Evolutionary conservation across 345 rosid genomes (phyloP), one percentile per base, ranked within the genome.

Genomic region (Dovyalis caffra): DNA sequence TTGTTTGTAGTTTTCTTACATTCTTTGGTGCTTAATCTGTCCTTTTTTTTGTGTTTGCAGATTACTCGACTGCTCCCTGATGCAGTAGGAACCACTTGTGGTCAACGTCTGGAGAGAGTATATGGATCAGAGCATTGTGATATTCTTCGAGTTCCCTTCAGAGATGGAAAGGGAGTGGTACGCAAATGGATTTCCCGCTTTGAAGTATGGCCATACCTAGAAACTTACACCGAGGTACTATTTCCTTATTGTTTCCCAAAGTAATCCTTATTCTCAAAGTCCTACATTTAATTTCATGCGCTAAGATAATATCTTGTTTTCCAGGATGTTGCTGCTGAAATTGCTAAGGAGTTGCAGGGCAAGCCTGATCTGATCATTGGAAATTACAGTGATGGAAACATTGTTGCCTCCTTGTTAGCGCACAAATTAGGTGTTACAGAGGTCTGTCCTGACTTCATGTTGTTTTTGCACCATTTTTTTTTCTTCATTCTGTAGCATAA

Each of bases 171-270:
- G 82, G 98, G 98, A 34, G 81, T 88, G 6, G 91, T 94, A 56
- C 90, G 97, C 32, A 77, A 78, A 71, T 94, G 98, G 98, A 94
- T 94, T 86, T 94, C 98, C 1, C 76, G 98, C 76, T 94, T 94
- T 25, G 97, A 94, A 86, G 98, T 94, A 66, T 94, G 98, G 98
- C 98, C 98, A 25, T 94, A 94, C 74, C 85, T 94, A 72, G 97
- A 91, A 83, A 90, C 88, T 64, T 94, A 79, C 85, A 86, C 98
- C 1, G 98, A 94, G 97, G 97, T 93, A 72, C 66, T 68, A 21
- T 23, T 16, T 40, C 53, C 2, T 66, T 53, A 1, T 28, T 33
- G 12, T 45, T 25, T 35, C 21, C 70, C 2, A 20, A 64, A 47
- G 47, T n/a, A 29, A 18, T 29, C 34, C 47, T n/a, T 66, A 4